Conservation (phyloP, 208 protist genomes). For the Leishmania lainsoni region DNA sequence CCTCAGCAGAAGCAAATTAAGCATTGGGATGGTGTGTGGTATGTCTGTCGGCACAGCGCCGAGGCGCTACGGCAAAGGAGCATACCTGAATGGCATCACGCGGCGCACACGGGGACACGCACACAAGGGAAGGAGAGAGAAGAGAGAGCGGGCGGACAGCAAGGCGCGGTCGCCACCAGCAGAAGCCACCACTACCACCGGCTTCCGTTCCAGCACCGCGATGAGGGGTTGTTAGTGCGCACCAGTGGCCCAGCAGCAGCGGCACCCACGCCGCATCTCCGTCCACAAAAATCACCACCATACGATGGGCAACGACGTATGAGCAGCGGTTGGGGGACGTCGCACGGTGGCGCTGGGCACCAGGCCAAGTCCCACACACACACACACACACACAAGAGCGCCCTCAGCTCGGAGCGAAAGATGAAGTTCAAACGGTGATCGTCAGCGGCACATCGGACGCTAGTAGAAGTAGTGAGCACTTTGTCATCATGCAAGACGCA, state of each 20-base stretch:
- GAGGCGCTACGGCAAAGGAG: slow-evolving; percentile 34
- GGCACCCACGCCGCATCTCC: slow-evolving; percentile 9
- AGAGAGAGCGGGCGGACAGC: neutral
- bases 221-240: neutral
- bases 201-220: slow-evolving; percentile 3
- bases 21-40: slow-evolving; percentile 34
- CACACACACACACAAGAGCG: neutral
- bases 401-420: slow-evolving; percentile 60
- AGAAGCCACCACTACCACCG: too few relatives aligned
- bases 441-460: neutral
- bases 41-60: slow-evolving; percentile 23
- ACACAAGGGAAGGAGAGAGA: neutral
- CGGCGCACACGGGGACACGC: neutral
- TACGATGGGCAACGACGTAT: slow-evolving; percentile 23
- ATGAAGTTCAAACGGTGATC: slow-evolving; percentile 36
- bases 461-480: slow-evolving; percentile 5
- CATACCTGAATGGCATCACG: slow-evolving; percentile 20
- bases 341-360: neutral
- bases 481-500: slow-evolving; percentile 20
- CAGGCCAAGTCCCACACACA: neutral
- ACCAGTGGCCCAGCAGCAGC: too few relatives aligned
- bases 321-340: slow-evolving; percentile 34
- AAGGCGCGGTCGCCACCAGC: too few relatives aligned
- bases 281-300: slow-evolving; percentile 35
- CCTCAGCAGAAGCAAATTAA: slow-evolving; percentile 19